Evolutionary conservation across 768 basidiomycete species (phyloP), one percentile per base, ranked within the genome.

Genomic region (Agaricus subrufescens): DNA sequence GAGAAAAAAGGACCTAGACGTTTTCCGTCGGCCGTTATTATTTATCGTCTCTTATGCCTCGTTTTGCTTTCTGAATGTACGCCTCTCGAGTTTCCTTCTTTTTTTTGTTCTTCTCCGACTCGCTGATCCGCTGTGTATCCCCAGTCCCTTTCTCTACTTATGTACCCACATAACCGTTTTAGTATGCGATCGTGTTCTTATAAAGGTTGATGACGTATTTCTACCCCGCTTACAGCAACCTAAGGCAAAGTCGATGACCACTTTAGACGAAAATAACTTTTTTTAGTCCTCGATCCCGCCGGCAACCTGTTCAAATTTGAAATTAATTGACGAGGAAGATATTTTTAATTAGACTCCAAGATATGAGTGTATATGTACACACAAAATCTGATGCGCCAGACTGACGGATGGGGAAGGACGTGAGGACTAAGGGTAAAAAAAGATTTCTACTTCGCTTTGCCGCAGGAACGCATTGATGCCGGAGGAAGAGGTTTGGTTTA

Each of bases 401-500:
- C 34, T 34, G 34, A 34, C 34, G 34, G 34, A 34, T 34, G 34
- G n/a, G 38, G 54, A 46, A 11, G 25, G 23, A 27, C 47, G 52
- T 30, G 40, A 56, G 23, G 39, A 14, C 14, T 34, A 34, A 34
- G 19, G 27, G 54, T 56, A 38, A 39, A 54, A 27, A 40, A 54
- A 46, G 53, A n/a, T n/a, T 39, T 34, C 11, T 8, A 29, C 8
- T 38, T n/a, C 26, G 27, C 15, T 38, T 40, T 29, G 38, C 27
- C 34, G 8, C 53, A 47, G 53, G 53, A 54, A 54, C 53, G 25
- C 38, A 25, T 45, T 54, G 53, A 54, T 54, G 46, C 29, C 38
- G 53, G 38, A 31, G 19, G 40, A 37, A 30, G 34, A 34, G 8
- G 34, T 34, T 34, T 34, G 34, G 7, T 34, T 34, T 4, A 34